phyloP scores from a whole-genome alignment of 805 yeast genomes.

The Candida wancherniae region DNA sequence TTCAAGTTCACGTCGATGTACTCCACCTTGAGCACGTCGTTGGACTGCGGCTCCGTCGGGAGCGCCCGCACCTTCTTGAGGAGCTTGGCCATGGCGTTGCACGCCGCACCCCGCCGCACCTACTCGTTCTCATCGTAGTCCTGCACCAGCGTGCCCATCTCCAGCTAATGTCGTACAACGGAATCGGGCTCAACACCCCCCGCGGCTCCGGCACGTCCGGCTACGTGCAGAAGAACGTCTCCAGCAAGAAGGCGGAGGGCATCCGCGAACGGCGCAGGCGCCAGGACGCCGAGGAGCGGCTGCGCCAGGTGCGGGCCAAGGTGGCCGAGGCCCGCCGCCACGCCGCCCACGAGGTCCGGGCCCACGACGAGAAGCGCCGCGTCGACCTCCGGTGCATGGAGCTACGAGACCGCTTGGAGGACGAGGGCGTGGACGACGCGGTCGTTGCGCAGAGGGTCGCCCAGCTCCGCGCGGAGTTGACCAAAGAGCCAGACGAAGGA shows the following conservation, averaged over 20 bases:
- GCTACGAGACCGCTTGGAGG: conserved; percentile 49
- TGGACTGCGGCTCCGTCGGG: conserved; percentile 29
- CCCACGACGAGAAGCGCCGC: conserved; percentile 33
- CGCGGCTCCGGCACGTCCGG: conserved; percentile 66
- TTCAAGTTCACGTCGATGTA: conserved; percentile 35
- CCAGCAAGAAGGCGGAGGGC: conserved; percentile 20
- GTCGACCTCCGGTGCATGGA: conserved; percentile 48
- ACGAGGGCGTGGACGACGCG: conserved; percentile 35
- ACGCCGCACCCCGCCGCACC: background rate
- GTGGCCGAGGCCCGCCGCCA: conserved; percentile 9
- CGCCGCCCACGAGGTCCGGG: conserved; percentile 22
- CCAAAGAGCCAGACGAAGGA: conserved; percentile 1
- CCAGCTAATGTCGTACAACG: conserved; percentile 48
- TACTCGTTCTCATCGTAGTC: background rate
- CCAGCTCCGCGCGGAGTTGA: conserved; percentile 18
- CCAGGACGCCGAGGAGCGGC: conserved; percentile 13
- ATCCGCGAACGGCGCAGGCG: conserved; percentile 27
- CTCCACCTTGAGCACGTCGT: conserved; percentile 32
- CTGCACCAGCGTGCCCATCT: background rate
- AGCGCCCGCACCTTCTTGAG: conserved; percentile 25
- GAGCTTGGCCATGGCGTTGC: conserved; percentile 19
- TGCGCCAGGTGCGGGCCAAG: conserved; percentile 12
- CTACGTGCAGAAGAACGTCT: conserved; percentile 44
- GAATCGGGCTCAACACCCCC: conserved; percentile 52
- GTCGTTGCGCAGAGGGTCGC: conserved; percentile 21